Conservation (phyloP, 805 yeast species). For the Henningerozyma blattae region DNA sequence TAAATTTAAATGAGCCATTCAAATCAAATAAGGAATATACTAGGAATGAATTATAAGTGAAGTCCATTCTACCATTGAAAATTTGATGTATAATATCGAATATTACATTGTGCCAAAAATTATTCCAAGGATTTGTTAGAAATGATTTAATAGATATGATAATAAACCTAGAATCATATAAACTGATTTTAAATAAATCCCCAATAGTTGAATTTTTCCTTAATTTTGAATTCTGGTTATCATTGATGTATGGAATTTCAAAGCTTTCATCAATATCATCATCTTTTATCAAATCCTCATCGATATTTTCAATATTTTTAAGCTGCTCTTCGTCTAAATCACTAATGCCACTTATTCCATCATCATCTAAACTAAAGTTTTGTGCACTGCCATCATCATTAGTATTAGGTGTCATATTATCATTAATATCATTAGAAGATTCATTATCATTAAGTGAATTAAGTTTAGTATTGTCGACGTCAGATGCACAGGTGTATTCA, state of each 20-base stretch:
- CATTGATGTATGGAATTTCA: constrained; percentile 26
- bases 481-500: too few species aligned
- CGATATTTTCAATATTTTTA: too few species aligned
- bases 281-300: too few species aligned
- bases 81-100: constrained; percentile 94
- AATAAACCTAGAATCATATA: constrained; percentile 63
- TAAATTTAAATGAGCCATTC: constrained; percentile 10
- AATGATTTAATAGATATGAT: constrained; percentile 61
- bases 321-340: too few species aligned
- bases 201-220: constrained; percentile 67
- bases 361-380: too few species aligned
- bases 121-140: constrained; percentile 89
- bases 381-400: too few species aligned
- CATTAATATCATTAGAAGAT: too few species aligned
- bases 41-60: constrained; percentile 72
- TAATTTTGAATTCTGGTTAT: constrained; percentile 28
- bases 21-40: constrained; percentile 28
- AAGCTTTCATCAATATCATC: constrained; percentile 25
- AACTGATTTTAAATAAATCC: constrained; percentile 71
- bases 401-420: too few species aligned
- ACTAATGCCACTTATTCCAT: too few species aligned
- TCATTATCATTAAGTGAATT: too few species aligned
- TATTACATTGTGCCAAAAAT: constrained; percentile 92
- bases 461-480: too few species aligned
- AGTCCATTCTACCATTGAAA: constrained; percentile 74